These are phyloP conservation scores for Solanum pinnatisectum DNA, from an alignment of 257 asterid species.

Conservation along the genomic window DNA sequence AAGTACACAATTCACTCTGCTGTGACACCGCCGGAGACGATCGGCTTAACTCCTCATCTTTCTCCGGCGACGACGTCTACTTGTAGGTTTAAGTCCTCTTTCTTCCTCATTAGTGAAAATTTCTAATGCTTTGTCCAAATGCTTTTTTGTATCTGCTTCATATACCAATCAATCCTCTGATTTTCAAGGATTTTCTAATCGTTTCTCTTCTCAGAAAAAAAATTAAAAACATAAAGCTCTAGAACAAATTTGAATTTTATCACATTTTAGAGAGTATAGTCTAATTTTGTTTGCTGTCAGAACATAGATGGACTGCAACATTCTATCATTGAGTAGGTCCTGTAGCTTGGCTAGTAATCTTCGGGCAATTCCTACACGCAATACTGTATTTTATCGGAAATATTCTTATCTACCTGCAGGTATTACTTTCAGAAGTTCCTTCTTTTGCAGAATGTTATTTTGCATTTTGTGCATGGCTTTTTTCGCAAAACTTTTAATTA, in stretches of 20 bases:
- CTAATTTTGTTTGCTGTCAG: background rate
- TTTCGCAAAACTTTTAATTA: background rate
- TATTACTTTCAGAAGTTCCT: constrained; percentile 2
- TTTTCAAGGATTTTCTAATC: background rate
- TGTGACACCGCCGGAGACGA: background rate
- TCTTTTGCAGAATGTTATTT: background rate
- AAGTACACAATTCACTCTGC: background rate
- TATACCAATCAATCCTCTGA: background rate
- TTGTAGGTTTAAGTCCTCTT: background rate
- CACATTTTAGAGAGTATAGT: background rate
- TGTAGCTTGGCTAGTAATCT: constrained; percentile 20
- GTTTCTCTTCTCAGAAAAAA: background rate
- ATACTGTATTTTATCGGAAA: constrained; percentile 6
- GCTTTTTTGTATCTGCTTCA: background rate
- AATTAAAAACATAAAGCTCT: background rate
- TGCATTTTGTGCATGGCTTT: background rate
- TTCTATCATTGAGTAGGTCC: constrained; percentile 39
- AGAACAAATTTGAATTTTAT: background rate
- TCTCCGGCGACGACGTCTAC: background rate
- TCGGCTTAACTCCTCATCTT: background rate
- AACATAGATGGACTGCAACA: constrained; percentile 62
- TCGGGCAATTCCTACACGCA: constrained; percentile 11
- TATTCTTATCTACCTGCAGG: constrained; percentile 22
- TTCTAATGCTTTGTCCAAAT: background rate
- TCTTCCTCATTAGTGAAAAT: background rate